phyloP scores from a whole-genome alignment of 1,284 basidiomycete genomes.

The Trametes polyzona region DNA sequence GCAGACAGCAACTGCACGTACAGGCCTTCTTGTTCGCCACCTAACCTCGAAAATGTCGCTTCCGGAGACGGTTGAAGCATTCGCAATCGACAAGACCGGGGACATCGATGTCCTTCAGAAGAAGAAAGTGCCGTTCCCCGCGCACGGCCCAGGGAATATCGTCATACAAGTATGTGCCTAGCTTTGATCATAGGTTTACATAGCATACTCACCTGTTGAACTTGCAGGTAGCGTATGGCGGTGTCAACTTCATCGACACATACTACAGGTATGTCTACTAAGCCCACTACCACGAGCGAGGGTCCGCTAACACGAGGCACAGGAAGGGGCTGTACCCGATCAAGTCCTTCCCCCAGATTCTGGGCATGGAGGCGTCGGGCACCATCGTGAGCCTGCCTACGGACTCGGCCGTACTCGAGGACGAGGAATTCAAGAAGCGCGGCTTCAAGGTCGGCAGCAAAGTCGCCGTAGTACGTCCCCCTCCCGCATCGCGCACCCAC shows the following conservation, averaged over 20 bases:
- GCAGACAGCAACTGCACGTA: conserved; percentile 15
- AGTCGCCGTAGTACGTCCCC: conserved; percentile 48
- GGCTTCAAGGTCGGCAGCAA: conserved; percentile 48
- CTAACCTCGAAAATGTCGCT: conserved; percentile 47
- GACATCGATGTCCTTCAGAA: conserved; percentile 82
- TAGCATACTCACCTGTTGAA: not conserved
- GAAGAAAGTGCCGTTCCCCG: conserved; percentile 61
- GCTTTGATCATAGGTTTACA: too few species aligned
- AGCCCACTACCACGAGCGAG: too few species aligned
- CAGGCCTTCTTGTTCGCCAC: conserved; percentile 34
- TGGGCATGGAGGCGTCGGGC: conserved; percentile 66
- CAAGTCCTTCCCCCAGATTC: conserved; percentile 54
- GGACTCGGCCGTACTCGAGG: conserved; percentile 38
- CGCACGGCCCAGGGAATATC: conserved; percentile 66
- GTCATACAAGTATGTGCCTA: conserved; percentile 73
- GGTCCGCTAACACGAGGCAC: not conserved
- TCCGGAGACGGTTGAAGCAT: conserved; percentile 59
- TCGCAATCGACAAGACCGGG: conserved; percentile 66
- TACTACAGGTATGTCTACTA: conserved; percentile 59
- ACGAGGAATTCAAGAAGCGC: conserved; percentile 41
- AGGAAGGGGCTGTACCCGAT: conserved; percentile 43
- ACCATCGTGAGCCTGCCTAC: conserved; percentile 56
- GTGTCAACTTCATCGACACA: conserved; percentile 92
- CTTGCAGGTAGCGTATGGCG: conserved; percentile 62
- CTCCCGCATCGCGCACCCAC: conserved; percentile 40